Evolutionary conservation across 768 basidiomycete species (phyloP).

Genomic region (Butyriboletus loyo): DNA sequence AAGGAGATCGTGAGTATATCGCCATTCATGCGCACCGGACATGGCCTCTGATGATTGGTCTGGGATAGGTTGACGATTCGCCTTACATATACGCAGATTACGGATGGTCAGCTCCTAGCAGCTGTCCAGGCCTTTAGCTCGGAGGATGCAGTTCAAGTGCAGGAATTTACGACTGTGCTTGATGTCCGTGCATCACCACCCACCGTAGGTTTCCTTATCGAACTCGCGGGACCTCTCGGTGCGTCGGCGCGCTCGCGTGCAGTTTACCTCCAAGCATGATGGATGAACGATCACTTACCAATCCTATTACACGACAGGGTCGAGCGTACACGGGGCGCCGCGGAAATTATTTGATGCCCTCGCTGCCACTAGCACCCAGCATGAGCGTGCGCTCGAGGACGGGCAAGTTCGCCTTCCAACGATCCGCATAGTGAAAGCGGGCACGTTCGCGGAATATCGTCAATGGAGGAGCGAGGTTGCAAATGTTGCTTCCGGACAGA

Average conservation of each 20-base stretch:
- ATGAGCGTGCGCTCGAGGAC: neutral
- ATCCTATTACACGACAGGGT: conserved; percentile 1
- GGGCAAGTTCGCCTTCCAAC: conserved; percentile 13
- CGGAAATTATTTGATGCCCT: conserved; percentile 11
- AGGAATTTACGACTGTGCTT: conserved; percentile 14
- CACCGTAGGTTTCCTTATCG: conserved; percentile 17
- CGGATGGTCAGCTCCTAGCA: conserved; percentile 8
- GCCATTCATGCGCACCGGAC: too few species aligned
- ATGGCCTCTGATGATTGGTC: neutral
- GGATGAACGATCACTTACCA: neutral
- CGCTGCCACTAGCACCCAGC: neutral
- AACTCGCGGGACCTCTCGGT: conserved; percentile 11
- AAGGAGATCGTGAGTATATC: conserved; percentile 16
- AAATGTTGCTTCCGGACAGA: conserved; percentile 3
- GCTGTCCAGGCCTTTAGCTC: neutral
- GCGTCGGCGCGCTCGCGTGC: neutral
- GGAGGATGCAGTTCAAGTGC: conserved; percentile 3
- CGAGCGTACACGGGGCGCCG: neutral
- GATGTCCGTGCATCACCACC: conserved; percentile 10
- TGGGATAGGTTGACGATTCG: conserved; percentile 7
- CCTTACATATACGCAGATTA: conserved; percentile 2
- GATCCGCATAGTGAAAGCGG: conserved; percentile 18
- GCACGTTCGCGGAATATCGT: conserved; percentile 20
- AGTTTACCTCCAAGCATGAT: too few species aligned
- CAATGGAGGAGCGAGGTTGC: conserved; percentile 4